Conservation (phyloP, 2,329 filamentous ascomycete species). For the Penicillium palitans region DNA sequence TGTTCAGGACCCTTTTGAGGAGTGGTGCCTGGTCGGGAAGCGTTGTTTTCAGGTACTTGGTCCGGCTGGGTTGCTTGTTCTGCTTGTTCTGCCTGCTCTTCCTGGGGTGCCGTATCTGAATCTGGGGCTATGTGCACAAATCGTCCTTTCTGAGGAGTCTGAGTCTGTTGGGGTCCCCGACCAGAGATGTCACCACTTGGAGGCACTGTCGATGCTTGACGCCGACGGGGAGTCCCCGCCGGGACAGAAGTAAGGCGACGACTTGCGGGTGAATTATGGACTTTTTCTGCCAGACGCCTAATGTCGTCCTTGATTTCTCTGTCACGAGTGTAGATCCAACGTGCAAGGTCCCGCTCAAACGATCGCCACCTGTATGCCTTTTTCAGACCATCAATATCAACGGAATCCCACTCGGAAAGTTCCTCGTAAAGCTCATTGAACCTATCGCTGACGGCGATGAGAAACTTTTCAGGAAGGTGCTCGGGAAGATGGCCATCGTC, state of each 20-base stretch:
- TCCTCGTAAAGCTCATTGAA: slow-evolving; percentile 42
- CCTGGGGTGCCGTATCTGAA: not conserved
- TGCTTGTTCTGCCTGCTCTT: not conserved
- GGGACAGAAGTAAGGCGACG: slow-evolving; percentile 1
- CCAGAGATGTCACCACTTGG: not conserved
- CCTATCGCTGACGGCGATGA: slow-evolving; percentile 39
- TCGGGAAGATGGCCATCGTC: slow-evolving; percentile 40
- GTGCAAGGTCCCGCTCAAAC: slow-evolving; percentile 41
- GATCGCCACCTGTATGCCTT: slow-evolving; percentile 54
- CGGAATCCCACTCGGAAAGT: slow-evolving; percentile 40
- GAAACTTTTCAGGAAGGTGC: slow-evolving; percentile 38
- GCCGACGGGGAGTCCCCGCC: not conserved
- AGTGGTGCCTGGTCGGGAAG: not conserved
- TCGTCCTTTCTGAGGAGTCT: not conserved
- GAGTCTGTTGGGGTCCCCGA: not conserved
- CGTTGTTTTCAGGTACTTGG: not conserved
- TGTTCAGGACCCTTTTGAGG: not conserved
- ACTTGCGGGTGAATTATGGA: not conserved
- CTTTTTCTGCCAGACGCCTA: not conserved
- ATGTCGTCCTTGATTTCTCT: slow-evolving; percentile 50
- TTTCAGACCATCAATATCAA: slow-evolving; percentile 48
- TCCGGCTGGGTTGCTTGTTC: not conserved
- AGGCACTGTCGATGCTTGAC: not conserved
- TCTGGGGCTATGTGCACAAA: not conserved
- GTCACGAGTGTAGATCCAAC: slow-evolving; percentile 50